Evolutionary conservation across 1,139 yeast genomes (phyloP), one percentile per base, ranked within the genome.

Genomic region (Pneumocystis sp.): DNA sequence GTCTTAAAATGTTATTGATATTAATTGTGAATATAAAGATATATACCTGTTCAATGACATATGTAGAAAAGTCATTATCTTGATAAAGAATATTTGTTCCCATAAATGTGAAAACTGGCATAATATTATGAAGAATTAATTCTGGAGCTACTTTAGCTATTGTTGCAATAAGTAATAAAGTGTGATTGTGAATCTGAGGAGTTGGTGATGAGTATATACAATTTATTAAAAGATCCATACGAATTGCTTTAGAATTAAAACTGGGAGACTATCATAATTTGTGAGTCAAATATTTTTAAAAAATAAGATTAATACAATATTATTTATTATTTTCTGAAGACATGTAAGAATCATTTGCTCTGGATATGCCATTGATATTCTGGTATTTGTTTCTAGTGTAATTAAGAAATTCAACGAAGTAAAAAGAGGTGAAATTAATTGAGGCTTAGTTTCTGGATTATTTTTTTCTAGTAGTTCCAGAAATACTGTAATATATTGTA

Each of bases 41-140:
- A 39, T 42, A 59, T 50, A 59, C 61, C 40, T 89, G 95, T 72
- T 90, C 96, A 69, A 95, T 89, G 57, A 93, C 97, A 69, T 88
- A 87, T 61, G 87, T 87, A 1, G 97, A 89, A 74, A 89, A 91
- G 72, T 90, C 97, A 74, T 93, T 97, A 75, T 93, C 98, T 77
- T 93, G 97, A 73, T 96, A 86, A 64, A 95, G 83, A 15, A 97
- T 90, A 72, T 90, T 96, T 40, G 97, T 96, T 66, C 99, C 99
- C 98, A 93, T 93, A 72, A 93, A 95, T 0, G 98, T 95, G 78
- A 93, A 93, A 65, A 93, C 91, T 25, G 99, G 98, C 99, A 93
- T 93, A 17, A 95, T 96, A 2, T 97, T 88, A 76, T 95, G 97
- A 69, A 95, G 79, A 56, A 93, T 90, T 59, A 87, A 83, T 73